Base-by-base conservation (phyloP, 768 basidiomycete genomes). In the Auricularia auricula-judae region DNA sequence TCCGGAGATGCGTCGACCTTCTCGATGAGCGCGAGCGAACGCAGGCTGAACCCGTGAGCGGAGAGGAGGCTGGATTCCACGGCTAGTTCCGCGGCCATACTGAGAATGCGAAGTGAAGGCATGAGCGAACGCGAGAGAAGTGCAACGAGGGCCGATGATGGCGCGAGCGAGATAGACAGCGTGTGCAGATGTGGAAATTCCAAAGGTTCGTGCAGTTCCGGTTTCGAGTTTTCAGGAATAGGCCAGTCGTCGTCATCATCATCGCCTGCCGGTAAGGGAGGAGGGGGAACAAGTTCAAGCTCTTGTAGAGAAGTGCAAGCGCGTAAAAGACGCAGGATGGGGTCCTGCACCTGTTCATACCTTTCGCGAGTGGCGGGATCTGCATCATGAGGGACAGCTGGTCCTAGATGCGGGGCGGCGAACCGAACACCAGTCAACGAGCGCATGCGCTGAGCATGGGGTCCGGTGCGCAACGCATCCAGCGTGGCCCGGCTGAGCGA, bases 81-180 rank as follows among this genome's bases (percentile, higher is more conserved):
- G 68, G 89, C 88, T 64, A 88, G 81, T 69, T 87, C 89, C 1
- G 89, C 89, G 1, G 89, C 90, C 43, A 92, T 71, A 14, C 82
- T 86, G 21, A 93, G 76, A 67, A 84, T 85, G 39, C 72, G 78
- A 51, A 93, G 76, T 3, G 79, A 74, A 3, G 88, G 90, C 14
- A 93, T 82, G 0, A 83, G 72, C 0, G 87, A 81, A 44, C 76
- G 72, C 18, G 89, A 74, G 34, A 93, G 76, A 16, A 81, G 78
- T 44, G 81, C 74, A 73, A 91, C 77, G 36, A 90, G 76, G 23
- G 85, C 82, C 3, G 87, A 88, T 4, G 78, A 80, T 62, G 86
- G 84, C 76, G 89, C 83, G 1, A 87, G 86, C 23, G 90, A 75
- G 18, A 91, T 68, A 18, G 82, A 78, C 23, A 93, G 71, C 21